Base-by-base conservation (phyloP, 1,139 yeast genomes). In the Protomyces pachydermus region DNA sequence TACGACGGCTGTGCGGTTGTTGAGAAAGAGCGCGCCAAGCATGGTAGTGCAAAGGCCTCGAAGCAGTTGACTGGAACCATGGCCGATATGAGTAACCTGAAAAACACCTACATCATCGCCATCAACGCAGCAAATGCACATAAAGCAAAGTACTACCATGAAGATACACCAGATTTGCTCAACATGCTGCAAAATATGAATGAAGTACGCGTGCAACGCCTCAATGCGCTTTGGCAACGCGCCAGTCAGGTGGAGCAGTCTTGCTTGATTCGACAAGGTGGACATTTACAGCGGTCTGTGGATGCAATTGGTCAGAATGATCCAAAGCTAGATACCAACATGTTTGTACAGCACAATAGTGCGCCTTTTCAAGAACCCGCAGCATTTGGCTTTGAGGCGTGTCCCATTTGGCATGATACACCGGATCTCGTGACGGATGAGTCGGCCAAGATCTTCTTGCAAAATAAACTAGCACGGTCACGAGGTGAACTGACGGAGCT, bases 351-450 rank as follows among this genome's bases (percentile, higher is more conserved):
- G 72, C 99, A 95, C 75, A 95, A 95, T 72, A 66, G 78, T 28
- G 81, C 81, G 42, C 78, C 77, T 25, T 93, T 97, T 97, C 79
- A 80, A 56, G 98, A 91, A 71, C 98, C 98, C 0, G 78, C 78
- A 4, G 98, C 93, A 75, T 89, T 87, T 72, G 82, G 83, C 69
- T 95, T 87, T 72, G 82, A 89, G 69, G 97, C 98, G 0, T 86
- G 96, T 50, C 85, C 91, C 39, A 87, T 95, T 58, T 95, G 98
- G 98, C 98, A 91, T 75, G 98, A 93, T 72, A 62, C 66, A 9
- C 96, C 91, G 68, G 79, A 83, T 56, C 84, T 93, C 77, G 79
- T 85, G 16, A 81, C 83, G 1, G 77, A 78, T 39, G 85, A 83
- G 51, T 81, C 82, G 1, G 93, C 90, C 70, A 78, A 90, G 68